phyloP scores from a whole-genome alignment of 805 yeast species.

The Monosporozyma solicola region DNA sequence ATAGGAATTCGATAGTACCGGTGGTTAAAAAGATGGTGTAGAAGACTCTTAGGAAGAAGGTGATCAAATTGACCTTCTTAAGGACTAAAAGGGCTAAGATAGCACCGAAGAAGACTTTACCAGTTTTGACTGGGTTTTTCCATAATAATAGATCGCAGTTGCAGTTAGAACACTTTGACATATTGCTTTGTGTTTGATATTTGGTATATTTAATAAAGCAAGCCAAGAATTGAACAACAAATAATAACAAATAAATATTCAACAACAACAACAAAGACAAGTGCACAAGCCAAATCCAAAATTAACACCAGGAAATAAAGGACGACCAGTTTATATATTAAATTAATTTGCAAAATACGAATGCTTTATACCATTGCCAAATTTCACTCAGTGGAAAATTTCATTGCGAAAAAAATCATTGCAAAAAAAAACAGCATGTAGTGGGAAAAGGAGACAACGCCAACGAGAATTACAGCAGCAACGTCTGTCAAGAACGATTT shows the following conservation, averaged over 20 bases:
- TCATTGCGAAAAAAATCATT: too few relatives aligned
- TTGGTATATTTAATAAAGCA: not conserved
- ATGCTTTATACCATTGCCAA: too few relatives aligned
- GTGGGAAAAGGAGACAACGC: too few relatives aligned
- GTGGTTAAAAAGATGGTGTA: slow-evolving; percentile 52
- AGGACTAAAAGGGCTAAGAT: slow-evolving; percentile 45
- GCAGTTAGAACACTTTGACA: slow-evolving; percentile 3
- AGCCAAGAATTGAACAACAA: not conserved
- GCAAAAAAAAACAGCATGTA: too few relatives aligned
- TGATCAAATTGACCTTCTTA: slow-evolving; percentile 55
- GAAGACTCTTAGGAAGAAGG: slow-evolving; percentile 50
- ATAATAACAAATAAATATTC: not conserved
- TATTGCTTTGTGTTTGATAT: not conserved
- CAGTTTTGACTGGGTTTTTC: slow-evolving; percentile 54
- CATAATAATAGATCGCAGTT: slow-evolving; percentile 24
- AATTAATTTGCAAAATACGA: too few relatives aligned
- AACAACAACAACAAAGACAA: too few relatives aligned
- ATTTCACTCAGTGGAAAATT: too few relatives aligned
- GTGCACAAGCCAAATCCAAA: not conserved
- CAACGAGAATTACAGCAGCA: too few relatives aligned
- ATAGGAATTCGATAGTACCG: slow-evolving; percentile 68
- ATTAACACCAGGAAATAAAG: too few relatives aligned
- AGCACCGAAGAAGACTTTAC: slow-evolving; percentile 61
- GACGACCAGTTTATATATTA: too few relatives aligned
- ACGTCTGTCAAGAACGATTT: too few relatives aligned